Base-by-base conservation (phyloP, 805 yeast genomes). In the Maudiozyma barnettii region DNA sequence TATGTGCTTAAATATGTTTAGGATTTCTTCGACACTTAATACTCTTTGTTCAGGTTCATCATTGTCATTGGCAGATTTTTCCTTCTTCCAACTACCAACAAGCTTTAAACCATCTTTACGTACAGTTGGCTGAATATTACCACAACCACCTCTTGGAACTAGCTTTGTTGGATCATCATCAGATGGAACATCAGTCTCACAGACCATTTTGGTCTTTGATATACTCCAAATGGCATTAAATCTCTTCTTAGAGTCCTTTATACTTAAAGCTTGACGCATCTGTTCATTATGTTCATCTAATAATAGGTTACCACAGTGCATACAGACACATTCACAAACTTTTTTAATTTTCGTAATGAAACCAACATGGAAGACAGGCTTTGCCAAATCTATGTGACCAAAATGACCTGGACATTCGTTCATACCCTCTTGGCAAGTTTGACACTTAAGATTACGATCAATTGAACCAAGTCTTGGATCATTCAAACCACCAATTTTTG, bases 351-450 rank as follows among this genome's bases (percentile, higher is more conserved):
- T 91, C 43, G 95, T 78, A 60, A 93, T 81, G 68, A 88, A 93
- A 42, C 96, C 99, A 66, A 93, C 88, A 67, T 93, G 99, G 70
- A 93, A 93, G 36, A 93, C 99, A 13, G 99, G 99, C 65, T 91
- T 93, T 33, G 99, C 98, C 54, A 93, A 75, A 65, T 93, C 99
- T 51, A 93, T 93, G 64, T 93, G 99, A 56, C 99, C 99, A 69
- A 93, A 93, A 72, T 93, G 99, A 50, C 99, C 99, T 0, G 98
- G 98, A 70, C 99, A 93, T 66, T 93, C 98, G 51, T 91, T 87
- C 97, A 93, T 93, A 59, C 91, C 96, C 68, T 93, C 99, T 60
- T 96, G 95, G 76, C 99, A 93, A 21, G 99, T 93, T 74, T 91
- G 98, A 75, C 99, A 93, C 72, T 87, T 88, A 76, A 85, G 86